A percentile compares a stretch with the other conserved stretches of the same genome.
Conservation (phyloP, 2,329 filamentous ascomycete genomes). For the Colletotrichum gloeosporioides region DNA sequence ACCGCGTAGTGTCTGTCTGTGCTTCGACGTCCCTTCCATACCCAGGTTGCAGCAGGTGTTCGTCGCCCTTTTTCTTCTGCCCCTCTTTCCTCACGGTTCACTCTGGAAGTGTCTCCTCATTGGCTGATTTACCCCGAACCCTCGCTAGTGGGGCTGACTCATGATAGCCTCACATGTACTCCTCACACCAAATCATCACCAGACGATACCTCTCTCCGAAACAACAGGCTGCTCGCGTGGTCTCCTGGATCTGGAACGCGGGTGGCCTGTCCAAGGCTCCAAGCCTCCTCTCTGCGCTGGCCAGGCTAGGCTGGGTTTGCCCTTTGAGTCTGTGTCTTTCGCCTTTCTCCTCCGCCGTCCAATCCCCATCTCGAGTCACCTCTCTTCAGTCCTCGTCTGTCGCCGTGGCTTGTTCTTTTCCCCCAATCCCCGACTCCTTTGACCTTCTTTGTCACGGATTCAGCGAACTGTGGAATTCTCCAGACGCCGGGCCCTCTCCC, state of each 20-base stretch:
- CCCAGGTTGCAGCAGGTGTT: not conserved
- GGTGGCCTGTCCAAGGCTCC: not conserved
- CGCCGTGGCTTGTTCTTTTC: not conserved
- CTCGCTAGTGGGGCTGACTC: not conserved
- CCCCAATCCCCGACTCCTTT: not conserved
- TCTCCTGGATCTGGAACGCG: not conserved
- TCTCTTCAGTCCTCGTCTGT: not conserved
- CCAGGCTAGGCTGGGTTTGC: not conserved
- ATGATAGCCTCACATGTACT: not conserved
- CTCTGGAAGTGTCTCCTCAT: not conserved
- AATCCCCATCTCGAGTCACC: not conserved
- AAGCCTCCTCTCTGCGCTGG: not conserved
- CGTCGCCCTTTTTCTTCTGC: not conserved
- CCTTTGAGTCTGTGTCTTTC: not conserved
- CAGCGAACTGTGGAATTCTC: not conserved
- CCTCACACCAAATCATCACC: not conserved
- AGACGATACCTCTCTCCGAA: not conserved
- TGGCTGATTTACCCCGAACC: not conserved
- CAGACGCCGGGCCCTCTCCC: not conserved
- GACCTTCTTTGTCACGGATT: not conserved
- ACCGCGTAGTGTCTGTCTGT: not conserved
- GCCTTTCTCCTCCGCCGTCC: not conserved
- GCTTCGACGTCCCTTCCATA: not conserved
- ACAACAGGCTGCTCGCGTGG: constrained; percentile 9
- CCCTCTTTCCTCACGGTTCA: not conserved